Base-by-base conservation (phyloP, 306 rosid genomes). In the Lathyrus aphaca region DNA sequence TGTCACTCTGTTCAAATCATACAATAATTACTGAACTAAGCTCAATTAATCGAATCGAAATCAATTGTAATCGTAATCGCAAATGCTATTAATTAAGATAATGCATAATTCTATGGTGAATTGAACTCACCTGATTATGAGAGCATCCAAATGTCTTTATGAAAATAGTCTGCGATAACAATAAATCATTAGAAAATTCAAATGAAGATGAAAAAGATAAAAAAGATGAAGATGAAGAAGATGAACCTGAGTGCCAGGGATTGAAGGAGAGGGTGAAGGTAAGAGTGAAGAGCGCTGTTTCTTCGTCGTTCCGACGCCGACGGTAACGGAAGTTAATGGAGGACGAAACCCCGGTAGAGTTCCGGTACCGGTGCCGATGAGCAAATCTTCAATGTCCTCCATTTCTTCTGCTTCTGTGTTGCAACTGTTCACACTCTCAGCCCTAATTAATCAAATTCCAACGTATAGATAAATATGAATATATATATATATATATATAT, bases 81-180 rank as follows among this genome's bases (percentile, higher is more conserved):
- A 50, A 68, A 13, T 11, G 5, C 15, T 51, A 32, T 25, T 6
- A 16, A 58, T 53, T 8, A 69, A 32, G 11, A 54, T 29, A 27
- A 44, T 35, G 2, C 2, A 10, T 21, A 10, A 23, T 54, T 11
- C 44, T 23, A 19, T 19, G 35, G 46, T 18, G 9, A 43, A 38
- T 44, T 32, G 48, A 29, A 17, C 49, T 38, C 69, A 55, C 97
- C 91, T 91, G 97, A 73, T 92, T 92, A 75, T 92, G 97, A 10
- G 97, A 92, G 80, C 97, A 92, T 30, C 97, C 97, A 65, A 92
- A 92, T 60, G 97, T 92, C 79, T 92, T 92, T 16, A 92, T 88
- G 79, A 65, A 92, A 50, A 92, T 92, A 25, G 89, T 82, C 95
- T 91, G 84, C 72, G 8, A 25, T 10, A 80, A 32, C 69, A 61